These are phyloP conservation scores for Acanthochlamys bracteata DNA, from an alignment of 106 monocot species.

Conservation along the genomic window DNA sequence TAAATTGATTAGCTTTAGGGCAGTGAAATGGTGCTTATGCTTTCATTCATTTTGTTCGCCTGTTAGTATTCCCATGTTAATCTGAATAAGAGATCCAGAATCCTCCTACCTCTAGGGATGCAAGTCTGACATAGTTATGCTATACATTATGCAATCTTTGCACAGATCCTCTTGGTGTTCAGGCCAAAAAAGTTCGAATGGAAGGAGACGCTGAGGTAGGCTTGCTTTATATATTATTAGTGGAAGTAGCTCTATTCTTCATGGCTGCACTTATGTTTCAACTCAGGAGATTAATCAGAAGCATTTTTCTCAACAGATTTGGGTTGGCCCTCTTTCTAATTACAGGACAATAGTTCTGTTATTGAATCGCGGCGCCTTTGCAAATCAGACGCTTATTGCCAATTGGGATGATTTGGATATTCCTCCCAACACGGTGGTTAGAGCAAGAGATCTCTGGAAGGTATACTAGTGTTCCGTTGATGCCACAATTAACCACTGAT, in stretches of 20 bases:
- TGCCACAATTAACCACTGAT: neutral
- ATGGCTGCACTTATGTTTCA: too few relatives aligned
- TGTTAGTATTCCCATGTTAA: too few relatives aligned
- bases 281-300: neutral
- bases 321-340: conserved; percentile 61
- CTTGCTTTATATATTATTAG: neutral
- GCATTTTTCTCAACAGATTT: conserved; percentile 28
- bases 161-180: conserved; percentile 64
- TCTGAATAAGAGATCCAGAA: too few relatives aligned
- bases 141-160: too few relatives aligned
- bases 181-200: conserved; percentile 73
- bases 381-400: conserved; percentile 22
- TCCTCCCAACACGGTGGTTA: conserved; percentile 26
- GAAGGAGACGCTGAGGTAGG: conserved; percentile 53
- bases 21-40: too few relatives aligned
- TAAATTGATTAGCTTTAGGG: too few relatives aligned
- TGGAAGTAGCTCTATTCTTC: neutral
- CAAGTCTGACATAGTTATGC: too few relatives aligned
- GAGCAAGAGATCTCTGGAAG: conserved; percentile 63
- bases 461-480: too few relatives aligned
- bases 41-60: too few relatives aligned
- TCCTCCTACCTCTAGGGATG: too few relatives aligned
- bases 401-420: conserved; percentile 63
- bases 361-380: conserved; percentile 26
- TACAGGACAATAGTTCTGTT: conserved; percentile 46